These are phyloP conservation scores for Teratosphaeria viscida DNA, from an alignment of 2,329 filamentous ascomycete species.

Conservation along the genomic window DNA sequence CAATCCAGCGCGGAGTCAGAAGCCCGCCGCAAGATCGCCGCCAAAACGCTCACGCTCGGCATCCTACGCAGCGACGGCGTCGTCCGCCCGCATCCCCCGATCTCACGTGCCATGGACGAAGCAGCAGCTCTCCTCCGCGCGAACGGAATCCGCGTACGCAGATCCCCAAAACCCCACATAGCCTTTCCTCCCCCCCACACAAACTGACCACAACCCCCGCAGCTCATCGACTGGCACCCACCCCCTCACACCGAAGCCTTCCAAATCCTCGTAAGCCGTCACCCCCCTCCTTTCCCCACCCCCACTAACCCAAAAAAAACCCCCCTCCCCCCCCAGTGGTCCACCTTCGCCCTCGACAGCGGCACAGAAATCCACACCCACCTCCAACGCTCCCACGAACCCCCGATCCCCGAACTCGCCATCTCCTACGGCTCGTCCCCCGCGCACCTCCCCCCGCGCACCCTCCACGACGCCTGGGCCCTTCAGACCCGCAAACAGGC, in stretches of 20 bases:
- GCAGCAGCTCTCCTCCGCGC: too few relatives aligned
- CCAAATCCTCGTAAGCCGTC: conserved; percentile 4
- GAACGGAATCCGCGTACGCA: conserved; percentile 2
- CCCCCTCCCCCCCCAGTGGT: too few relatives aligned
- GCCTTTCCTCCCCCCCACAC: background rate
- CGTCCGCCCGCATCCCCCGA: conserved; percentile 1
- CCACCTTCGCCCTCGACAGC: too few relatives aligned
- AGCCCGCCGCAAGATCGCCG: background rate
- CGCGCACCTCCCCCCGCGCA: too few relatives aligned
- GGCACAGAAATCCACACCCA: too few relatives aligned
- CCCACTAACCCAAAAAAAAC: too few relatives aligned
- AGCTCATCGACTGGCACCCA: conserved; percentile 11
- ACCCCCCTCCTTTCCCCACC: too few relatives aligned
- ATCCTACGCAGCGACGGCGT: conserved; percentile 6
- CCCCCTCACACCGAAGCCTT: conserved; percentile 10
- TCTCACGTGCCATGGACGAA: background rate
- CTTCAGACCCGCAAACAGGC: too few relatives aligned
- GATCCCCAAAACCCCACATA: conserved; percentile 5
- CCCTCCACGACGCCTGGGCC: too few relatives aligned
- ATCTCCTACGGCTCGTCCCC: too few relatives aligned
- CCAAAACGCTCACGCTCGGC: conserved; percentile 12
- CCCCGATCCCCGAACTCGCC: too few relatives aligned
- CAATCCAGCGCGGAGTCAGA: background rate
- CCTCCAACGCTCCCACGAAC: too few relatives aligned
- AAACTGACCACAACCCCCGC: background rate